Conservation (phyloP, 768 basidiomycete genomes). For the Hypsizygus marmoreus region DNA sequence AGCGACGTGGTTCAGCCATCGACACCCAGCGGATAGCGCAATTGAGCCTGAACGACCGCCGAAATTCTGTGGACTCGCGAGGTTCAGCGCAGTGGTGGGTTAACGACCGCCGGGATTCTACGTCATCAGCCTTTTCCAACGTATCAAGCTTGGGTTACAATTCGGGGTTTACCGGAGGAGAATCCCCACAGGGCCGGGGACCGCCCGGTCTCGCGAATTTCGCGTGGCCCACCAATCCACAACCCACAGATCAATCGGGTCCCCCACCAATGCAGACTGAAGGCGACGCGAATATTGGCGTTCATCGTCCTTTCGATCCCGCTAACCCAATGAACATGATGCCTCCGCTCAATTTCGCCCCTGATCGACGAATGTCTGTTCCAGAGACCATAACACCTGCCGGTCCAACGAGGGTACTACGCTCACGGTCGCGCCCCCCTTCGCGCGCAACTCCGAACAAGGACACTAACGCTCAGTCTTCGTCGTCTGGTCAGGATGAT, state of each 20-base stretch:
- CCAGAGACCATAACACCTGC: conserved; percentile 56
- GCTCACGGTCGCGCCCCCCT: conserved; percentile 71
- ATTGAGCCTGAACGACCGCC: conserved; percentile 75
- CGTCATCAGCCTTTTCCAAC: conserved; percentile 69
- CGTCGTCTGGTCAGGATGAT: conserved; percentile 46
- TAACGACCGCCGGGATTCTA: conserved; percentile 73
- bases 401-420: conserved; percentile 49
- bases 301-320: conserved; percentile 52
- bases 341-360: conserved; percentile 57
- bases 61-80: conserved; percentile 74
- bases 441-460: conserved; percentile 56
- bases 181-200: conserved; percentile 64
- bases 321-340: conserved; percentile 49
- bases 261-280: conserved; percentile 46
- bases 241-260: conserved; percentile 33
- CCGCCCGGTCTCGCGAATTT: conserved; percentile 68
- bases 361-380: conserved; percentile 79
- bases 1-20: conserved; percentile 82
- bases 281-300: conserved; percentile 42
- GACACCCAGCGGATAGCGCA: conserved; percentile 78
- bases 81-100: conserved; percentile 55
- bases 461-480: conserved; percentile 42
- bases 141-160: conserved; percentile 52
- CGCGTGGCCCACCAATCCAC: conserved; percentile 64
- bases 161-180: conserved; percentile 59